Evolutionary conservation across 2,329 filamentous ascomycete genomes (phyloP), one percentile per base, ranked within the genome.

Genomic region (Penicillium sp.): DNA sequence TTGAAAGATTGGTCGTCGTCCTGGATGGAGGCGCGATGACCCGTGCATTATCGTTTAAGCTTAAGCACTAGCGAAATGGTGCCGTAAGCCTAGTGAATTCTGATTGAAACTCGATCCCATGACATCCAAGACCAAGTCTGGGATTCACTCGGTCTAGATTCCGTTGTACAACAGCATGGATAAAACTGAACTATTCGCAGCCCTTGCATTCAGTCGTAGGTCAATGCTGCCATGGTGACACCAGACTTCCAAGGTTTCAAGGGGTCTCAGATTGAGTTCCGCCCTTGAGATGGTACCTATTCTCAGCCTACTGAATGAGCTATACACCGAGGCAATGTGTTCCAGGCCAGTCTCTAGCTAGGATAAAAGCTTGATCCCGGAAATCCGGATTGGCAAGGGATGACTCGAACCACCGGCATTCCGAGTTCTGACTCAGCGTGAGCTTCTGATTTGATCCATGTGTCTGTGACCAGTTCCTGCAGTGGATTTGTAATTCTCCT

Each of bases 31-130:
- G 27, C 46, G 26, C 41, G 47, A 63, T 63, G 59, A 58, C 57
- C 52, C 60, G 58, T 51, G 51, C 60, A 58, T 50, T 57, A 51
- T 27, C 13, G 24, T 41, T 58, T 60, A 63, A 63, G 60, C 60
- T 61, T 50, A 62, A 61, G 48, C 24, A 33, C 48, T 56, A 45
- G 48, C 24, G 37, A n/a, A n/a, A 22, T 56, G 37, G 54, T 41
- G 35, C 44, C 41, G 51, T 19, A 16, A 22, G 11, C 19, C 39
- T 41, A 5, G 10, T 19, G n/a, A 9, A 19, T 5, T 39, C 11
- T 19, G 3, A 39, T 33, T 6, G 35, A 9, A 19, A 5, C 19
- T 19, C 19, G 3, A 19, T 7, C 14, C 31, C 31, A 33, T 33
- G 31, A 27, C 39, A 55, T 51, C 48, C 53, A 45, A 22, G 11